Base-by-base conservation (phyloP, 192 early-diverging fungal species). In the Gaertneriomyces sp. region DNA sequence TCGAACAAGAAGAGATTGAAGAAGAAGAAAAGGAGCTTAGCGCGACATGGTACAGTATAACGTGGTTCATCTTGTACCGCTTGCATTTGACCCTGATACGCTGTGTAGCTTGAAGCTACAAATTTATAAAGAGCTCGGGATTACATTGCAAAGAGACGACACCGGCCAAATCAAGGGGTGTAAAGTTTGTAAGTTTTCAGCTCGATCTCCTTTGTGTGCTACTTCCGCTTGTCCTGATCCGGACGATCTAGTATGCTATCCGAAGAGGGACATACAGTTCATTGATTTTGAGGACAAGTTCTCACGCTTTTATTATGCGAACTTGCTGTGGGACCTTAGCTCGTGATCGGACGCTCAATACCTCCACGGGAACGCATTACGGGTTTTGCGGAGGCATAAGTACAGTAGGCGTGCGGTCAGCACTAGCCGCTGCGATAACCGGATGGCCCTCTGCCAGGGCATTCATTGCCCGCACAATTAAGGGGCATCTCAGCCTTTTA, bases 241-340 rank as follows among this genome's bases (percentile, higher is more conserved):
- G 5, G 55, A 57, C 11, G 10, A 57, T 38, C 14, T 57, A 25
- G 64, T 11, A 45, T 52, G 64, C 42, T 57, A 59, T 20, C 41
- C 53, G 6, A 55, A 33, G 19, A 39, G 60, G 6, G 66, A 68
- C 39, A 68, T 68, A 5, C 45, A 68, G 40, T 51, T 60, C 39
- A 40, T 58, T 10, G 66, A 68, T 17, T 68, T 68, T 51, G 66
- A 33, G 14, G 66, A 68, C 66, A 68, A 68, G 50, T 68, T 60
- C 46, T 68, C 66, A 38, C 66, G 66, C 16, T 68, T 40, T 42
- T 68, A 42, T 33, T 68, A 68, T 50, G 66, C 66, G 10, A 68
- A 68, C 45, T 12, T 68, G 43, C 38, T 68, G 45, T 68, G 66
- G 66, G 66, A 68, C 12, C 47, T 55, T 5, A 51, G 66, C 52